A percentile compares a stretch with the other conserved stretches of the same genome.
Conservation (phyloP, 208 protist genomes). For the Wallacemonas sp. region DNA sequence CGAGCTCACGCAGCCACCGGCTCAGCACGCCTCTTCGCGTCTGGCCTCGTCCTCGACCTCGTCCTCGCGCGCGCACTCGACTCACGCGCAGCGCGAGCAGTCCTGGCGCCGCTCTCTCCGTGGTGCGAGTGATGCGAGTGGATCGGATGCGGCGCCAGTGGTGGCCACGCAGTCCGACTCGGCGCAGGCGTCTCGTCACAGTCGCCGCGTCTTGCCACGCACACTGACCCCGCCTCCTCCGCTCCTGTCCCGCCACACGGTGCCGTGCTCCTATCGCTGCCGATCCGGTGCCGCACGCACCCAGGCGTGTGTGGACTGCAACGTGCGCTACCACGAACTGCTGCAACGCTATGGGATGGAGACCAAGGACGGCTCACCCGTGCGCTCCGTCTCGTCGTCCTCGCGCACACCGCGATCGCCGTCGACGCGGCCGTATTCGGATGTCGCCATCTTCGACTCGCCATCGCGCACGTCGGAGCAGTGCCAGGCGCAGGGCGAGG, state of each 20-base stretch:
- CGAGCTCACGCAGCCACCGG: too few species aligned
- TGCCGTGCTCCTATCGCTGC: conserved; percentile 17
- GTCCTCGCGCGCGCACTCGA: neutral
- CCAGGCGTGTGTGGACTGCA: neutral
- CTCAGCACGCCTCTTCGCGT: neutral
- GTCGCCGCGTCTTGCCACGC: too few species aligned
- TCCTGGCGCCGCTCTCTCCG: neutral
- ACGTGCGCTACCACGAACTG: conserved; percentile 2
- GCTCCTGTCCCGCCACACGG: conserved; percentile 14
- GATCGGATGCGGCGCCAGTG: neutral
- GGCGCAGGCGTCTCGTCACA: neutral
- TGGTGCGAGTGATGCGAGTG: neutral
- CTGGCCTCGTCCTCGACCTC: neutral
- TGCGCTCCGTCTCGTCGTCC: neutral
- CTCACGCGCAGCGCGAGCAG: neutral
- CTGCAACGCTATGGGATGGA: conserved; percentile 4
- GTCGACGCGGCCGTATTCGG: conserved; percentile 7
- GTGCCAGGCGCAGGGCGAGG: neutral
- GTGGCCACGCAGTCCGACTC: neutral
- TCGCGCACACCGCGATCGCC: conserved; percentile 2
- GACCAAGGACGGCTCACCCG: neutral
- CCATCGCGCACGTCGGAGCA: neutral
- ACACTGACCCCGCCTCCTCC: neutral
- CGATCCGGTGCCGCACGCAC: neutral
- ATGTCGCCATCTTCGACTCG: conserved; percentile 4